These are phyloP conservation scores for Capsaspora owczarzaki DNA, from an alignment of 78 protist species.

Conservation along the genomic window DNA sequence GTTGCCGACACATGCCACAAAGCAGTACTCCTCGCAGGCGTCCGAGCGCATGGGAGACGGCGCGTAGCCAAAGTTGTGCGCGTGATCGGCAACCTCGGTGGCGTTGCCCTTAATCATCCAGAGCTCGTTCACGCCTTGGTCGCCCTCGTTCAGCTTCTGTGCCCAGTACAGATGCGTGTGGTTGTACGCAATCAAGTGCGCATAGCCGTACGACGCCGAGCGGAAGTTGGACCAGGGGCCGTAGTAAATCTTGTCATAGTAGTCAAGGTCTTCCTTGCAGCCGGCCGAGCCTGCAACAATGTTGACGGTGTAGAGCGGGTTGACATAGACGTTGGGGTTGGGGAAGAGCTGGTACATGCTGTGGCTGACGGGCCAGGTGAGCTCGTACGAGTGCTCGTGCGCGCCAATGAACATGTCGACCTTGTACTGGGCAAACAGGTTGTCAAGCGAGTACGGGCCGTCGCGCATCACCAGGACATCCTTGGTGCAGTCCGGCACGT, in stretches of 20 bases:
- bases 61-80: not conserved
- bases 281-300: constrained; percentile 3
- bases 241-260: not conserved
- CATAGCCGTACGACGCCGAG: constrained; percentile 12
- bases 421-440: not conserved
- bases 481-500: not conserved
- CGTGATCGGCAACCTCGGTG: not conserved
- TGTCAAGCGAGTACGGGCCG: not conserved
- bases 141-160: not conserved
- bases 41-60: not conserved
- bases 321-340: not conserved
- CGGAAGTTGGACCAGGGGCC: not conserved
- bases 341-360: not conserved
- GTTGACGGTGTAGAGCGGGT: not conserved
- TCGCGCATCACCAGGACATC: no score
- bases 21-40: not conserved
- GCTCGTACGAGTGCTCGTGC: constrained; percentile 7
- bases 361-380: no score
- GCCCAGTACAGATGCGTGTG: not conserved
- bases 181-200: not conserved
- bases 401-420: not conserved
- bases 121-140: not conserved
- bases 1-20: not conserved
- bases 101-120: not conserved
- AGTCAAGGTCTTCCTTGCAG: constrained; percentile 7